These are phyloP conservation scores for Camelina sativa DNA, from an alignment of 345 rosid genomes.

Conservation along the genomic window DNA sequence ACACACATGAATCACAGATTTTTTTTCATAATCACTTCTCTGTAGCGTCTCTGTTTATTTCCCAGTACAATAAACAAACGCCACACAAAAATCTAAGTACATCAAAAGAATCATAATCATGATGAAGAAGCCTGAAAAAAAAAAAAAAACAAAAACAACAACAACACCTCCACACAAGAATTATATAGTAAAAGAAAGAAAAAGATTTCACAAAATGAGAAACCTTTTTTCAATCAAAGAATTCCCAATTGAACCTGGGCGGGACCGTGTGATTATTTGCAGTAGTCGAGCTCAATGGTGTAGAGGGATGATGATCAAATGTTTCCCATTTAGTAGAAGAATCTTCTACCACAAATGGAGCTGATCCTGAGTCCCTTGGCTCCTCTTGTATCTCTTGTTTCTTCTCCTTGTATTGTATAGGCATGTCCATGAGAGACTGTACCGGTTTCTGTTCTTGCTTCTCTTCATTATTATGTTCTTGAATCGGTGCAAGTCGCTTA, in stretches of 20 bases:
- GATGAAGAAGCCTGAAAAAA: slow-evolving; percentile 46
- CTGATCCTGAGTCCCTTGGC: slow-evolving; percentile 53
- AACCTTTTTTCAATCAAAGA: slow-evolving; percentile 57
- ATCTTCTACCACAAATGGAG: slow-evolving; percentile 47
- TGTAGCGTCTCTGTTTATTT: slow-evolving; percentile 61
- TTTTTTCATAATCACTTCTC: slow-evolving; percentile 39
- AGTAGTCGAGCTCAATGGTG: slow-evolving; percentile 50
- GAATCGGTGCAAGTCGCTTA: slow-evolving; percentile 43
- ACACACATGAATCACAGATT: slow-evolving; percentile 22
- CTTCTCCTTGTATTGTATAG: slow-evolving; percentile 46
- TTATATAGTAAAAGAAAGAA: slow-evolving; percentile 21
- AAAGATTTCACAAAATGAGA: slow-evolving; percentile 24
- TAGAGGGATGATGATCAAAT: slow-evolving; percentile 61
- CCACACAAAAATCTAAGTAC: slow-evolving; percentile 69
- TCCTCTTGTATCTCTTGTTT: slow-evolving; percentile 51
- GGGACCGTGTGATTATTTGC: slow-evolving; percentile 49
- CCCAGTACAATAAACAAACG: slow-evolving; percentile 44
- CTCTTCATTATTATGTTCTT: slow-evolving; percentile 41
- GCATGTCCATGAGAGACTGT: slow-evolving; percentile 54
- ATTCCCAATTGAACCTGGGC: slow-evolving; percentile 92
- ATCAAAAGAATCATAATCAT: slow-evolving; percentile 70
- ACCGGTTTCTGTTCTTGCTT: slow-evolving; percentile 50
- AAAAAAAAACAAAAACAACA: slow-evolving; percentile 50
- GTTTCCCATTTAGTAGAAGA: slow-evolving; percentile 91
- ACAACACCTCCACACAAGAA: slow-evolving; percentile 70